Evolutionary conservation across 2,329 filamentous ascomycete genomes (phyloP).

Genomic region (Apiospora aurea): DNA sequence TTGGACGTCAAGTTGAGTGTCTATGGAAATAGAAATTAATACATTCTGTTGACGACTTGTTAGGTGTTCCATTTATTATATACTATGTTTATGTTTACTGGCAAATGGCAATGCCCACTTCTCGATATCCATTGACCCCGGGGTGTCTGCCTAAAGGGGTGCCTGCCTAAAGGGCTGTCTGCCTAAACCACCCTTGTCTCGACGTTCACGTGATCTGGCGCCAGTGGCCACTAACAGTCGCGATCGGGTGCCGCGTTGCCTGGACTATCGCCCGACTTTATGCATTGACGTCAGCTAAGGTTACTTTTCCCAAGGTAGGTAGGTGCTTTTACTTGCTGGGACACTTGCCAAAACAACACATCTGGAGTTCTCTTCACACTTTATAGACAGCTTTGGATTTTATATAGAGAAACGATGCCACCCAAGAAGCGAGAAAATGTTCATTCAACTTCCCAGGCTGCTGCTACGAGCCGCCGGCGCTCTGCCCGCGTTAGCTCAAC

Average conservation of each 20-base stretch:
- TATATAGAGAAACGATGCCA: not conserved
- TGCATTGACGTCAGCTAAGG: conserved; percentile 1
- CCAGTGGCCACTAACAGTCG: not conserved
- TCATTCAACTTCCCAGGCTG: conserved; percentile 35
- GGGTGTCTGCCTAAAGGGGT: not conserved
- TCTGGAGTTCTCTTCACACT: not conserved
- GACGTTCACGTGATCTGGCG: not conserved
- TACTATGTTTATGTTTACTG: not conserved
- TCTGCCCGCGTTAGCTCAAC: conserved; percentile 55
- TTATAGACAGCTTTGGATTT: no score
- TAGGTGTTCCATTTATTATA: no score
- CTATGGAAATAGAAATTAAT: no score
- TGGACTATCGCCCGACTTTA: not conserved
- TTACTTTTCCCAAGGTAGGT: no score
- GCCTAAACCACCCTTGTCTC: no score
- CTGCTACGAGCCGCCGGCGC: conserved; percentile 37
- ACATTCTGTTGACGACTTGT: not conserved
- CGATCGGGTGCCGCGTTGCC: conserved; percentile 16
- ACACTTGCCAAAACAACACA: not conserved
- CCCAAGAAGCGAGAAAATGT: conserved; percentile 7
- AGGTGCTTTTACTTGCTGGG: not conserved
- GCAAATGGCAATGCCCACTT: not conserved
- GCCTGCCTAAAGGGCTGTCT: conserved; percentile 4
- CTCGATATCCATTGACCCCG: not conserved
- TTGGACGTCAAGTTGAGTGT: not conserved